Evolutionary conservation across 305 asterid species (phyloP).

Genomic region (Rubia tinctorum): DNA sequence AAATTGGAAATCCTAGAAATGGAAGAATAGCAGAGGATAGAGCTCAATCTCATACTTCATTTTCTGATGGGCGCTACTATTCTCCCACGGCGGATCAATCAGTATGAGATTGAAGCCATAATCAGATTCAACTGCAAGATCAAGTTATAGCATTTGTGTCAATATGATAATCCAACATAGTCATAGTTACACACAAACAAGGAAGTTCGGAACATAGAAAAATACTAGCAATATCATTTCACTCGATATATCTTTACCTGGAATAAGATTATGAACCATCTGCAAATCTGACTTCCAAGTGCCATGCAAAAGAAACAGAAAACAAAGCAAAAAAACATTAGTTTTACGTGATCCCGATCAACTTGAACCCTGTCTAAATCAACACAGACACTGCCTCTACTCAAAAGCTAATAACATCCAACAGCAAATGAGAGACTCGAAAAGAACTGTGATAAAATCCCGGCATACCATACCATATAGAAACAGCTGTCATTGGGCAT

Average conservation of each 20-base stretch:
- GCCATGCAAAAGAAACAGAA: slow-evolving; percentile 19
- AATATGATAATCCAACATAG: not conserved
- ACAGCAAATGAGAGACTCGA: not conserved
- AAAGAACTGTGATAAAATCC: not conserved
- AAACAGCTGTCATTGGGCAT: slow-evolving; percentile 72
- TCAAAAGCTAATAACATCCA: not conserved
- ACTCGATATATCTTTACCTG: slow-evolving; percentile 42
- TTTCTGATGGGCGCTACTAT: slow-evolving; percentile 91
- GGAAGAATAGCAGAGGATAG: not conserved
- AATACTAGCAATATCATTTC: not conserved
- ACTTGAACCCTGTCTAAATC: not conserved
- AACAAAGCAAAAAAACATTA: slow-evolving; percentile 2
- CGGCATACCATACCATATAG: slow-evolving; percentile 71
- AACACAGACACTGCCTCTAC: not conserved
- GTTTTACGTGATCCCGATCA: slow-evolving; percentile 19
- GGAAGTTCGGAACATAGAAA: not conserved
- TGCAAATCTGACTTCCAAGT: slow-evolving; percentile 67
- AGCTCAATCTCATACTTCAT: slow-evolving; percentile 41
- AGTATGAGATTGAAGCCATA: slow-evolving; percentile 79
- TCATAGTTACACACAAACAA: not conserved
- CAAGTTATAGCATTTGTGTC: not conserved
- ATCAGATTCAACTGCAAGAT: slow-evolving; percentile 62
- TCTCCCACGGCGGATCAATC: slow-evolving; percentile 99
- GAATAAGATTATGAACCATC: slow-evolving; percentile 60
- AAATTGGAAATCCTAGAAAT: not conserved